These are phyloP conservation scores for Cyclaneusma minus DNA, from an alignment of 2,329 filamentous ascomycete species.

Conservation along the genomic window DNA sequence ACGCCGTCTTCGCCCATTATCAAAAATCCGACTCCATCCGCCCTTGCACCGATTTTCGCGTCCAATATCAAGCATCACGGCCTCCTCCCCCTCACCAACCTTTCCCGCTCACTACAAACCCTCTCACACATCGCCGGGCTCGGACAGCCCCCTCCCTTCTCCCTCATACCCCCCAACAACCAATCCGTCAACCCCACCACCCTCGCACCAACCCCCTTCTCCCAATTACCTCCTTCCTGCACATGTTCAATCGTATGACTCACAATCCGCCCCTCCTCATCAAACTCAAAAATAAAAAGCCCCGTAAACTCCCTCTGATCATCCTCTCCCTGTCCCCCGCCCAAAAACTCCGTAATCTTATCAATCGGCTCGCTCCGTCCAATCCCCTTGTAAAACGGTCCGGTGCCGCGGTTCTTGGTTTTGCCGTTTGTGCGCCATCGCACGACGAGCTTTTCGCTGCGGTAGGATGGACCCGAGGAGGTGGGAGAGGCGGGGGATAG, in stretches of 20 bases:
- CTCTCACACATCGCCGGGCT: neutral
- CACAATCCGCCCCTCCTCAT: slow-evolving; percentile 65
- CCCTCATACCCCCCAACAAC: slow-evolving; percentile 67
- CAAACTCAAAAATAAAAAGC: slow-evolving; percentile 91
- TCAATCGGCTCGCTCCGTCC: slow-evolving; percentile 30
- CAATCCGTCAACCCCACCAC: slow-evolving; percentile 91
- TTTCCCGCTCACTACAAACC: no score
- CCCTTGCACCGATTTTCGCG: no score
- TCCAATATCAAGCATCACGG: no score
- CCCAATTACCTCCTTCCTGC: slow-evolving; percentile 70
- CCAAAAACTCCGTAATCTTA: slow-evolving; percentile 31
- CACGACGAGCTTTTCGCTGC: slow-evolving; percentile 72
- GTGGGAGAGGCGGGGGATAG: slow-evolving; percentile 18
- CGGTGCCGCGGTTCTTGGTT: slow-evolving; percentile 23
- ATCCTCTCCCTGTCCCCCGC: slow-evolving; percentile 33
- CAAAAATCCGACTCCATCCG: no score
- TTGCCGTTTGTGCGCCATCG: slow-evolving; percentile 64
- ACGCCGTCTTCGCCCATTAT: no score
- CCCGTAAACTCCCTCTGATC: slow-evolving; percentile 71
- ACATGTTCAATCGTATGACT: slow-evolving; percentile 91
- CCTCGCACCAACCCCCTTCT: slow-evolving; percentile 62
- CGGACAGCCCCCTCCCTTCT: slow-evolving; percentile 13
- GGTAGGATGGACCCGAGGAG: slow-evolving; percentile 20
- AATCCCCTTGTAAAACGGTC: slow-evolving; percentile 26
- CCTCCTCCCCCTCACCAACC: no score